These are phyloP conservation scores for Lithohypha guttulata DNA, from an alignment of 2,329 filamentous ascomycete genomes.

Conservation along the genomic window DNA sequence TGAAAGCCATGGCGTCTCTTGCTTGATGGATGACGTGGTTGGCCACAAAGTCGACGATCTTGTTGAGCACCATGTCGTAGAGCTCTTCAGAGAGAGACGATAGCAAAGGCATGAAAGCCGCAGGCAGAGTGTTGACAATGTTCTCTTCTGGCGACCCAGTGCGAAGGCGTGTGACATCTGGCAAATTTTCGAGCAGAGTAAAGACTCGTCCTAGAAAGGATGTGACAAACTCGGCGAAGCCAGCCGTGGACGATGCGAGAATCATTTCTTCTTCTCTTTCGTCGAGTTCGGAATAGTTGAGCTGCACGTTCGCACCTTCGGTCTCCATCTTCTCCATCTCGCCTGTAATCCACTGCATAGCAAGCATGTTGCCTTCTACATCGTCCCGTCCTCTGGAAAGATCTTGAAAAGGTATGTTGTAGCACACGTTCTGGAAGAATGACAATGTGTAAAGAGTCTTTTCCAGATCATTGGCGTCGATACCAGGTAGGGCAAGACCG, in stretches of 20 bases:
- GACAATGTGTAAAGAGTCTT: slow-evolving; percentile 92
- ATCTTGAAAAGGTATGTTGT: slow-evolving; percentile 86
- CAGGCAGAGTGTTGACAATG: slow-evolving; percentile 88
- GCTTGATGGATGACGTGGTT: slow-evolving; percentile 96
- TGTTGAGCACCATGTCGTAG: slow-evolving; percentile 83
- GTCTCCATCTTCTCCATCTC: slow-evolving; percentile 91
- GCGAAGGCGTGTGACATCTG: slow-evolving; percentile 76
- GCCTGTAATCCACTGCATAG: slow-evolving; percentile 84
- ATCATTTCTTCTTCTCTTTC: slow-evolving; percentile 83
- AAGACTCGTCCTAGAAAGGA: slow-evolving; percentile 91
- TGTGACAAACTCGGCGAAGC: slow-evolving; percentile 83
- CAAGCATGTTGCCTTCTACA: slow-evolving; percentile 62
- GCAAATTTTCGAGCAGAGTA: slow-evolving; percentile 86
- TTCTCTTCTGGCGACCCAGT: slow-evolving; percentile 92
- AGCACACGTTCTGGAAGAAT: slow-evolving; percentile 91
- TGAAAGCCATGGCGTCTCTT: slow-evolving; percentile 96
- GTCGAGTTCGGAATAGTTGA: slow-evolving; percentile 76
- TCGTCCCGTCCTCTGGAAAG: slow-evolving; percentile 58
- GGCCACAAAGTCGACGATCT: slow-evolving; percentile 81
- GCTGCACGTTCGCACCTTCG: slow-evolving; percentile 71
- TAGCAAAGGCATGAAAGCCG: slow-evolving; percentile 80
- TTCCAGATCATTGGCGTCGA: slow-evolving; percentile 93
- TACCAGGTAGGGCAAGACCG: slow-evolving; percentile 85
- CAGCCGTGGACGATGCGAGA: slow-evolving; percentile 83
- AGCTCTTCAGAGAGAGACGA: slow-evolving; percentile 84